Percentiles rank a stretch among this genome's conserved stretches.
These are phyloP conservation scores for Salix arbutifolia DNA, from an alignment of 345 rosid genomes.

Conservation along the genomic window DNA sequence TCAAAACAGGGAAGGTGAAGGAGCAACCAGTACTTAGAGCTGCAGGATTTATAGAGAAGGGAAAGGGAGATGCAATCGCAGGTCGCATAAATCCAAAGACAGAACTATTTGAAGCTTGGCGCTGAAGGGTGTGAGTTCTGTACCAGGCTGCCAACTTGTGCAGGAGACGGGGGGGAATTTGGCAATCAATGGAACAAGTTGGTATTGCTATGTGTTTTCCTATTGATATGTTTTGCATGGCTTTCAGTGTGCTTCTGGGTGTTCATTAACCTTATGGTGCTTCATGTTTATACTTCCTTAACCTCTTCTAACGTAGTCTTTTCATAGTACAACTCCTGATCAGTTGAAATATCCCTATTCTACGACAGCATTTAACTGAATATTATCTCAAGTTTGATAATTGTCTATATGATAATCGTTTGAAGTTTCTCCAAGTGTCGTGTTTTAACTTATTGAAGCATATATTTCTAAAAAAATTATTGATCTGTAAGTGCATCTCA, in stretches of 20 bases:
- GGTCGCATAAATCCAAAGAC: conserved; percentile 55
- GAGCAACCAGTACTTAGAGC: conserved; percentile 28
- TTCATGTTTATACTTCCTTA: neutral
- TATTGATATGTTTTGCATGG: conserved; percentile 12
- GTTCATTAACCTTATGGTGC: neutral
- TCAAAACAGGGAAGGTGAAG: conserved; percentile 36
- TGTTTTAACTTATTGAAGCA: too few species aligned
- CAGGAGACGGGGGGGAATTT: conserved; percentile 7
- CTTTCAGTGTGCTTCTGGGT: conserved; percentile 13
- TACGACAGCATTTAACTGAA: neutral
- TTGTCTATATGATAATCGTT: too few species aligned
- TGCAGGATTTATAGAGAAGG: conserved; percentile 30
- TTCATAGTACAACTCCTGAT: conserved; percentile 8
- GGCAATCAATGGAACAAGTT: conserved; percentile 32
- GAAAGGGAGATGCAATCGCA: conserved; percentile 38
- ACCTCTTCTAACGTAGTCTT: neutral
- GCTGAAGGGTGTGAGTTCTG: conserved; percentile 31
- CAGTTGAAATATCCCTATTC: neutral
- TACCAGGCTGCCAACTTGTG: neutral
- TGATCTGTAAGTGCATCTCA: too few species aligned
- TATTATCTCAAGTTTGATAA: too few species aligned
- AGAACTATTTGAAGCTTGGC: conserved; percentile 79
- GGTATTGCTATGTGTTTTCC: conserved; percentile 21
- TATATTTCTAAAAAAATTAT: too few species aligned
- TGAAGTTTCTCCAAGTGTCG: too few species aligned